phyloP scores from a whole-genome alignment of 129 eudicot genomes.

The Apium graveolens region DNA sequence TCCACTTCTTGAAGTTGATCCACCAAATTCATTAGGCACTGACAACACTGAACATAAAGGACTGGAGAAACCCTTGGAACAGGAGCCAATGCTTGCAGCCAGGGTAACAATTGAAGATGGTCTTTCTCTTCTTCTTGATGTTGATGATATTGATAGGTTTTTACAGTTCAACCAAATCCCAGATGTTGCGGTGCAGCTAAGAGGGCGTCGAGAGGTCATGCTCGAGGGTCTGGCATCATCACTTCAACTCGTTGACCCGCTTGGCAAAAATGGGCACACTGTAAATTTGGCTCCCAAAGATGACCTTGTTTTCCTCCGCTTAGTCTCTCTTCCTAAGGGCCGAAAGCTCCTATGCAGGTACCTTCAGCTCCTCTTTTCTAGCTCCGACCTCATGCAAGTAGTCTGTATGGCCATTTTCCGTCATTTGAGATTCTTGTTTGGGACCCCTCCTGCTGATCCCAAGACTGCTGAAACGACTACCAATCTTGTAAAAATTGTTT shows the following conservation, averaged over 20 bases:
- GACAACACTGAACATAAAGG: slow-evolving; percentile 45
- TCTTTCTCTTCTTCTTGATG: slow-evolving; percentile 76
- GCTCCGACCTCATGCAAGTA: slow-evolving; percentile 55
- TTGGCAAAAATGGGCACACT: slow-evolving; percentile 50
- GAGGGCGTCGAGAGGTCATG: slow-evolving; percentile 65
- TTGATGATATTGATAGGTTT: slow-evolving; percentile 84
- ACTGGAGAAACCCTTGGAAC: slow-evolving; percentile 73
- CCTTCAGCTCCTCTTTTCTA: slow-evolving; percentile 58
- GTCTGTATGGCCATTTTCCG: slow-evolving; percentile 94
- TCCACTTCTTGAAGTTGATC: slow-evolving; percentile 89
- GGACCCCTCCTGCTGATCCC: slow-evolving; percentile 41
- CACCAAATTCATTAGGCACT: slow-evolving; percentile 37
- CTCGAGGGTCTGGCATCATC: slow-evolving; percentile 81
- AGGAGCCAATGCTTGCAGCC: slow-evolving; percentile 97
- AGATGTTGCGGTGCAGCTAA: slow-evolving; percentile 63
- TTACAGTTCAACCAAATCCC: slow-evolving; percentile 68
- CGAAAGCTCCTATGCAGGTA: slow-evolving; percentile 66
- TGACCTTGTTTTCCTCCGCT: slow-evolving; percentile 64
- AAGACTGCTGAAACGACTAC: slow-evolving; percentile 29
- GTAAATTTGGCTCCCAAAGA: slow-evolving; percentile 45
- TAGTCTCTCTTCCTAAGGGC: slow-evolving; percentile 81
- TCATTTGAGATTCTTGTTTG: slow-evolving; percentile 82
- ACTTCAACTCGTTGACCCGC: slow-evolving; percentile 84
- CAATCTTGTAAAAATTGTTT: slow-evolving; percentile 43
- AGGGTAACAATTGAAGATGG: slow-evolving; percentile 91